Evolutionary conservation across 2,329 filamentous ascomycete species (phyloP).

Genomic region (Blastomyces gilchristii): DNA sequence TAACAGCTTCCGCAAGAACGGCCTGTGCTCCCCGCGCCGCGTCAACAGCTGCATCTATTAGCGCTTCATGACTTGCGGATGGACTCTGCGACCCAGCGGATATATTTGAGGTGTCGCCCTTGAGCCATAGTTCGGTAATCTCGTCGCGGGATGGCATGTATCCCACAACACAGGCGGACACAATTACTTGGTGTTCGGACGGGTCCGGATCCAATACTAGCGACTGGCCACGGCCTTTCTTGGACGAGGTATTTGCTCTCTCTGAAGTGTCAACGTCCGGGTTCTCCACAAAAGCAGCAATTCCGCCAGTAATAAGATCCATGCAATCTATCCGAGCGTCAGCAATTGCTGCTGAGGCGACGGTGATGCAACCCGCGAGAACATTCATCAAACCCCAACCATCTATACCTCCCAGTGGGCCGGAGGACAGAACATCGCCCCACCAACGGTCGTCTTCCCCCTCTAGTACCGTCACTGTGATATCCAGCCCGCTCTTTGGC

Average conservation of each 20-base stretch:
- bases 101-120: constrained; percentile 50
- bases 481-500: constrained; percentile 97
- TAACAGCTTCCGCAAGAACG: constrained; percentile 52
- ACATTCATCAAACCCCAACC: constrained; percentile 88
- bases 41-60: constrained; percentile 55
- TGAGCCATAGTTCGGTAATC: constrained; percentile 90
- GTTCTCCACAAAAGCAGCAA: constrained; percentile 61
- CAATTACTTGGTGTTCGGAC: constrained; percentile 64
- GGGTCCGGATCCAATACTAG: constrained; percentile 69
- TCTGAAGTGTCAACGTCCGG: constrained; percentile 20
- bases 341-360: constrained; percentile 80
- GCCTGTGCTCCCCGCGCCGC: constrained; percentile 50
- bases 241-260: constrained; percentile 17
- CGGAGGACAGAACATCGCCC: constrained; percentile 43
- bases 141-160: constrained; percentile 83
- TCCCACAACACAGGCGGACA: constrained; percentile 79
- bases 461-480: constrained; percentile 85
- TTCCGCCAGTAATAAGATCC: constrained; percentile 78
- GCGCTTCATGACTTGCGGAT: constrained; percentile 38
- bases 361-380: constrained; percentile 82
- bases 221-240: constrained; percentile 18
- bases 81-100: constrained; percentile 24
- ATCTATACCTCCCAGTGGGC: constrained; percentile 42
- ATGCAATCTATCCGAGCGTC: constrained; percentile 96
- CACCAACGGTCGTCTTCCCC: constrained; percentile 73